phyloP scores from a whole-genome alignment of 2,329 filamentous ascomycete species.

The Cercospora beticola region DNA sequence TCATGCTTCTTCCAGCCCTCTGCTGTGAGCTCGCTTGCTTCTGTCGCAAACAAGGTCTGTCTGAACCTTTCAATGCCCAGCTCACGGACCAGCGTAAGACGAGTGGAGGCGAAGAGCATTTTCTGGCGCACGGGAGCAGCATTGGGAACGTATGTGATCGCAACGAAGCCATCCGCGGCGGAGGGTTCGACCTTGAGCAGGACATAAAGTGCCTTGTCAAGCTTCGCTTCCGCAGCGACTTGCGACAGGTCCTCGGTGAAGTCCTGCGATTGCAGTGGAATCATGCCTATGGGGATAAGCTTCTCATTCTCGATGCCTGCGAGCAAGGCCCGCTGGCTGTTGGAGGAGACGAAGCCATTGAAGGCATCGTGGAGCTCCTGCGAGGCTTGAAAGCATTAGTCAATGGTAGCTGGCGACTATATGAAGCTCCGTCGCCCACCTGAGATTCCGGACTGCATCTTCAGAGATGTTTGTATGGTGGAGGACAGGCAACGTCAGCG shows the following conservation, averaged over 20 bases:
- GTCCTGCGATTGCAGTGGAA: conserved; percentile 51
- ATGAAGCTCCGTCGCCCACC: conserved; percentile 48
- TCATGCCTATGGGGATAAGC: conserved; percentile 60
- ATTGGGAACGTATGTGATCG: conserved; percentile 77
- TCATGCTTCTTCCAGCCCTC: conserved; percentile 72
- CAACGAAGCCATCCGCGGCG: conserved; percentile 54
- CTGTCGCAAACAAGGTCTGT: conserved; percentile 72
- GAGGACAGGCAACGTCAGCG: neutral
- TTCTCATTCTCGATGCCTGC: conserved; percentile 68
- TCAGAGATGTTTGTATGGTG: conserved; percentile 27
- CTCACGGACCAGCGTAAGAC: conserved; percentile 72
- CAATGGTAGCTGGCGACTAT: neutral
- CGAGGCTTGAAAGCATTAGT: conserved; percentile 57
- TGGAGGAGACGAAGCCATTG: conserved; percentile 63
- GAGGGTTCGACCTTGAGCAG: conserved; percentile 67
- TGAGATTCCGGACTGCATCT: conserved; percentile 78
- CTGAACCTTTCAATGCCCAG: conserved; percentile 76
- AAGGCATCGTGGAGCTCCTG: conserved; percentile 74
- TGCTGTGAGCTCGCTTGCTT: conserved; percentile 65
- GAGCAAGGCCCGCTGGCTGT: conserved; percentile 66
- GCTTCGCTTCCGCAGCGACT: conserved; percentile 63
- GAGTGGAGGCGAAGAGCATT: conserved; percentile 79
- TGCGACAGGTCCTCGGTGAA: conserved; percentile 65
- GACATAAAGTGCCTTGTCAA: conserved; percentile 69
- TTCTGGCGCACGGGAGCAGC: conserved; percentile 77